phyloP scores from a whole-genome alignment of 805 yeast species.

The Ogataea angusta region DNA sequence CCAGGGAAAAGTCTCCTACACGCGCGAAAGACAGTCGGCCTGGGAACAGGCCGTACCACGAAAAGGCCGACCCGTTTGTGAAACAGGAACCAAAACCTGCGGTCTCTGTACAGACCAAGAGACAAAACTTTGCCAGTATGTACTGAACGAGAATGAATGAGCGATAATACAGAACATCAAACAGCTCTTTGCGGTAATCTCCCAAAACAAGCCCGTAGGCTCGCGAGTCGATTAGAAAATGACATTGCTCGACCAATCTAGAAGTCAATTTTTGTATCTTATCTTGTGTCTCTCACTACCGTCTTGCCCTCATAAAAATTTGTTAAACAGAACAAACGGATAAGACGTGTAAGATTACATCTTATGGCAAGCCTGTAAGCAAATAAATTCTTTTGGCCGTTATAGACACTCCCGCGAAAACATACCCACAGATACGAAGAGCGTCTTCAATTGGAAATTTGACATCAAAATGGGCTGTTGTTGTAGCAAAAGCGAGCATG shows the following conservation, averaged over 20 bases:
- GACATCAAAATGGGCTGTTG: constrained; percentile 45
- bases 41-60: constrained; percentile 9
- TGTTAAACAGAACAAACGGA: constrained; percentile 16
- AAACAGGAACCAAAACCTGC: neutral
- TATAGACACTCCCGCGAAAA: neutral
- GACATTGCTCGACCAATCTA: neutral
- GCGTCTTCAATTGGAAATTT: neutral
- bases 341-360: constrained; percentile 10
- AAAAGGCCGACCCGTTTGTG: constrained; percentile 20
- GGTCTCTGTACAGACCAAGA: neutral
- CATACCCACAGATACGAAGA: neutral
- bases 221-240: neutral
- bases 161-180: neutral
- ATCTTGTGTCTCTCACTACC: constrained; percentile 12
- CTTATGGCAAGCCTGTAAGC: constrained; percentile 3
- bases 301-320: constrained; percentile 17
- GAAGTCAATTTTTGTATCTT: constrained; percentile 1
- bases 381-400: too few species aligned
- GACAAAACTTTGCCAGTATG: constrained; percentile 3
- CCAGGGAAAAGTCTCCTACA: constrained; percentile 2
- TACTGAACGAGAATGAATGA: neutral
- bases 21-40: neutral
- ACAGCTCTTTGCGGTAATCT: too few species aligned
- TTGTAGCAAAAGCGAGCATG: constrained; percentile 47
- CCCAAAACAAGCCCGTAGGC: neutral